These are phyloP conservation scores for Gossypium longicalyx DNA, from an alignment of 345 rosid genomes.

Conservation along the genomic window DNA sequence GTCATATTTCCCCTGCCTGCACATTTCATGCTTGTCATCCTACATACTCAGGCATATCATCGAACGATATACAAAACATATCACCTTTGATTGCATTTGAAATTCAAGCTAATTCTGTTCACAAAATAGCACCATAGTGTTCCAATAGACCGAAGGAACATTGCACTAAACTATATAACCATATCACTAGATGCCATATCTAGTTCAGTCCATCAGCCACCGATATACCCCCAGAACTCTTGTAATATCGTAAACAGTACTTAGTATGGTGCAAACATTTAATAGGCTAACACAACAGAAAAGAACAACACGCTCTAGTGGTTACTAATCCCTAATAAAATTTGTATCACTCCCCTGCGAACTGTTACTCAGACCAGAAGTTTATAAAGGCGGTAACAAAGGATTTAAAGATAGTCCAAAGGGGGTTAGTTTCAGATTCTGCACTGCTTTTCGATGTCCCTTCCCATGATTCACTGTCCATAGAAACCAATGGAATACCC, in stretches of 20 bases:
- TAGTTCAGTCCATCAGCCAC: not conserved
- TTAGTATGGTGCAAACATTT: not conserved
- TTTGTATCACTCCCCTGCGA: constrained; percentile 13
- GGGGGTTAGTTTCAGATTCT: constrained; percentile 41
- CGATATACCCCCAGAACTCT: not conserved
- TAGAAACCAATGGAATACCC: constrained; percentile 9
- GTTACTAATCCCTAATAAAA: constrained; percentile 1
- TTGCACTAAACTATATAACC: not conserved
- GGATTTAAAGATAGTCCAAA: constrained; percentile 47
- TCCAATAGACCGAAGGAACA: not conserved
- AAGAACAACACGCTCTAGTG: constrained; percentile 6
- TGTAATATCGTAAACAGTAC: not conserved
- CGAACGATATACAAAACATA: not conserved
- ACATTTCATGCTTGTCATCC: not conserved
- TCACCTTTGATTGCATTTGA: not conserved
- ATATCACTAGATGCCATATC: not conserved
- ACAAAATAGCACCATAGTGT: not conserved
- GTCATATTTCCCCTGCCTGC: not conserved
- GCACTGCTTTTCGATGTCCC: constrained; percentile 31
- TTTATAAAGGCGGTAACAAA: constrained; percentile 55
- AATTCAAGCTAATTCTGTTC: not conserved
- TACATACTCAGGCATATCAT: not conserved
- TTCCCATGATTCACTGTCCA: constrained; percentile 77
- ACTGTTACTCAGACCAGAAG: constrained; percentile 66
- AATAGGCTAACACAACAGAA: not conserved